These are phyloP conservation scores for Elaeis guineensis DNA, from an alignment of 176 grass and related monocot genomes.

Conservation along the genomic window DNA sequence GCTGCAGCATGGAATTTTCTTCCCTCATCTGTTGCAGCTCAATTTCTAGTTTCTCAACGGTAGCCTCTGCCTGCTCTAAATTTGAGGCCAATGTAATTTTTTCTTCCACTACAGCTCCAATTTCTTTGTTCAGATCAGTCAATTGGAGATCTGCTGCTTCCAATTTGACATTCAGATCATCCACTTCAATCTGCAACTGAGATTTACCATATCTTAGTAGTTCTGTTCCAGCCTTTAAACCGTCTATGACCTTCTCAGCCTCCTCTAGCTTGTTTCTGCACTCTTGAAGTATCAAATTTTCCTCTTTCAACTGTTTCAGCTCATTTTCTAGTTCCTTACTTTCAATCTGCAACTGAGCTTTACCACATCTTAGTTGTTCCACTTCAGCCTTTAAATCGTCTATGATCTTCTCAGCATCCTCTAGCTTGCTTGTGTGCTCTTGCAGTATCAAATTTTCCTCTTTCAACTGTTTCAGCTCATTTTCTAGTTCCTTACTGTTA, in stretches of 20 bases:
- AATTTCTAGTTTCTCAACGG: no score
- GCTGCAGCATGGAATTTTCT: no score
- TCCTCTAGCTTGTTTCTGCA: neutral
- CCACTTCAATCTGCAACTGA: conserved; percentile 7
- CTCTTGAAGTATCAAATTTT: conserved; percentile 21
- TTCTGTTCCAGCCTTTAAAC: neutral
- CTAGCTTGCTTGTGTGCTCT: neutral
- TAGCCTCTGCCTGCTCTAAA: conserved; percentile 28
- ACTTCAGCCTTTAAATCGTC: neutral
- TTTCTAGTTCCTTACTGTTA: neutral
- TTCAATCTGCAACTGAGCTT: conserved; percentile 7
- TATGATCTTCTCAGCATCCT: conserved; percentile 11
- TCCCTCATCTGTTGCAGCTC: no score
- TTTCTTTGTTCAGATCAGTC: conserved; percentile 29
- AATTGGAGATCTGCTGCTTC: neutral
- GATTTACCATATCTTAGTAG: neutral
- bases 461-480: conserved; percentile 34
- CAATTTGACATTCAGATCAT: neutral
- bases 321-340: conserved; percentile 33
- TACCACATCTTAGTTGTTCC: conserved; percentile 15
- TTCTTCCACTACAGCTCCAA: conserved; percentile 20
- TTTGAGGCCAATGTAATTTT: conserved; percentile 26
- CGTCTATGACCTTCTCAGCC: conserved; percentile 4
- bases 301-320: conserved; percentile 28
- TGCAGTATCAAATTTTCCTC: conserved; percentile 25